Percentiles rank a stretch among this genome's conserved stretches.
Conservation (phyloP, 1,284 basidiomycete genomes). For the Cryptococcus sp. region DNA sequence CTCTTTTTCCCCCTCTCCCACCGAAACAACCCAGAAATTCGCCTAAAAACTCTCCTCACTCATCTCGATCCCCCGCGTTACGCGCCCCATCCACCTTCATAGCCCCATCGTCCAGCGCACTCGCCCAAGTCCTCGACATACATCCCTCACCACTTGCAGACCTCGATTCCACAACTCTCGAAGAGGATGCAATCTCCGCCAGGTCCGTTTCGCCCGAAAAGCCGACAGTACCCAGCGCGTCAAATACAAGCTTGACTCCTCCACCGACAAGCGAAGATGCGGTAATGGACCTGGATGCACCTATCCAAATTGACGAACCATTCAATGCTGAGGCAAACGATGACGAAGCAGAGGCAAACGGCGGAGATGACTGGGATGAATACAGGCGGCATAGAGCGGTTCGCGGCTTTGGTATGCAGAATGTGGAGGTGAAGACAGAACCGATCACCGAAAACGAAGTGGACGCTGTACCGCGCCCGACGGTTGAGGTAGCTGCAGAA, state of each 20-base stretch:
- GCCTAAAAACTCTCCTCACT: constrained; percentile 35
- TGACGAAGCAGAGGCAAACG: constrained; percentile 7
- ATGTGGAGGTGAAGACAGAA: constrained; percentile 46
- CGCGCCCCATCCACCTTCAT: neutral
- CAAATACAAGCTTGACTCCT: constrained; percentile 37
- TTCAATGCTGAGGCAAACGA: constrained; percentile 8
- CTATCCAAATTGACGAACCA: neutral
- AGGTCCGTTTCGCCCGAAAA: constrained; percentile 13
- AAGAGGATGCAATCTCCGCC: constrained; percentile 13
- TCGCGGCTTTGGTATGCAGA: constrained; percentile 27
- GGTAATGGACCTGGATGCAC: constrained; percentile 11
- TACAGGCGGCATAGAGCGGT: constrained; percentile 35
- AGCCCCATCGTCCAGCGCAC: constrained; percentile 19
- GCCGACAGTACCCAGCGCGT: constrained; percentile 17
- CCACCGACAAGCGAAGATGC: constrained; percentile 38
- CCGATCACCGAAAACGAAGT: constrained; percentile 12
- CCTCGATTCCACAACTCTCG: neutral
- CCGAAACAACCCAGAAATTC: constrained; percentile 46
- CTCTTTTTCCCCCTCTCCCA: constrained; percentile 50
- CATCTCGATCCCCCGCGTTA: constrained; percentile 17
- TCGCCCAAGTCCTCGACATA: constrained; percentile 23
- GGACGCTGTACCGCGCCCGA: neutral
- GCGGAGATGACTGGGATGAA: constrained; percentile 33
- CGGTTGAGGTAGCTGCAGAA: constrained; percentile 12
- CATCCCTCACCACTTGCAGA: constrained; percentile 1